Conservation (phyloP, 75 land plant genomes). For the Sequoia sempervirens region DNA sequence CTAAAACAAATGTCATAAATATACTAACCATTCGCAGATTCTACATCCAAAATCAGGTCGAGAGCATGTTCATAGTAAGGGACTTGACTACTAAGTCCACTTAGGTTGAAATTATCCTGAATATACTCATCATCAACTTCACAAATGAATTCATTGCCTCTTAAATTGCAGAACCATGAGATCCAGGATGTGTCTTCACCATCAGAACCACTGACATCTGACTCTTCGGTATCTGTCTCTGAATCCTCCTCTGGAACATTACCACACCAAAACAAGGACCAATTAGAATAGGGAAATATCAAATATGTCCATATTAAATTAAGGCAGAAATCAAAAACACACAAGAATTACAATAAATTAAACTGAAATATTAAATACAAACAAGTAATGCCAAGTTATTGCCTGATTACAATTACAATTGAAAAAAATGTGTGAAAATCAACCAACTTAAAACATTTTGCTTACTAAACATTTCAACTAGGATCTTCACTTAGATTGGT, state of each 20-base stretch:
- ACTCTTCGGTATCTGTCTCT: conserved; percentile 51
- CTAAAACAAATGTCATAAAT: neutral
- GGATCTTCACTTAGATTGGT: neutral
- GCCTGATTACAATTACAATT: neutral
- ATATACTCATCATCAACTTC: conserved; percentile 61
- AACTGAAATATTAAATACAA: neutral
- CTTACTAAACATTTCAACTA: neutral
- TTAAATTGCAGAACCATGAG: conserved; percentile 51
- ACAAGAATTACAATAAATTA: neutral
- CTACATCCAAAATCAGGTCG: conserved; percentile 47
- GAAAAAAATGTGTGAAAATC: neutral
- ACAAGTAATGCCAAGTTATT: neutral
- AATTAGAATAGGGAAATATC: neutral
- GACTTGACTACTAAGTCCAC: conserved; percentile 56
- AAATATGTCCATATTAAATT: neutral
- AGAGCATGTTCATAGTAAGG: conserved; percentile 59
- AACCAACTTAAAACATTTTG: neutral
- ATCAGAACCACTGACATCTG: conserved; percentile 58
- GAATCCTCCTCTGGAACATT: conserved; percentile 33
- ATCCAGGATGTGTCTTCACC: conserved; percentile 60
- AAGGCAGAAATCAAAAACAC: neutral
- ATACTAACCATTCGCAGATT: conserved; percentile 42
- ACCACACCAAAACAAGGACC: neutral
- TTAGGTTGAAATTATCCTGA: conserved; percentile 46
- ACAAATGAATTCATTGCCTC: conserved; percentile 59